These are phyloP conservation scores for Acidiella bohemica DNA, from an alignment of 495 filamentous ascomycete species.

Conservation along the genomic window DNA sequence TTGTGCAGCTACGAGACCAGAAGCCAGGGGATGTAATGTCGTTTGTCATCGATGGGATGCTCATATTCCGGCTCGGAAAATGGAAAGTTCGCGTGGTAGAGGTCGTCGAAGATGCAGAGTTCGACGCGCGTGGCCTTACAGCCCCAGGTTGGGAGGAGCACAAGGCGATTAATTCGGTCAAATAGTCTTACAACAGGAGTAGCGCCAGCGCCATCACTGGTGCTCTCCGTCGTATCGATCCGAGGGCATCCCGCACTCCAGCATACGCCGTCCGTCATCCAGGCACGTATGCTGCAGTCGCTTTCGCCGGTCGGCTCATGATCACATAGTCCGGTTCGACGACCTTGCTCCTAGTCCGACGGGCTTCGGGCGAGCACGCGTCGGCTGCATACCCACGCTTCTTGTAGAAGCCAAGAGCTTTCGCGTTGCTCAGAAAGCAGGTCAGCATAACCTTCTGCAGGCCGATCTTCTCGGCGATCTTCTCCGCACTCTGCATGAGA, in stretches of 20 bases:
- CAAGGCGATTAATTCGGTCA: no score
- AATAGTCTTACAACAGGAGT: no score
- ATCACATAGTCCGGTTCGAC: conserved; percentile 18
- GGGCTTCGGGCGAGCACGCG: conserved; percentile 9
- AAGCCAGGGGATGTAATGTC: conserved; percentile 28
- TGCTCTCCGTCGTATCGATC: no score
- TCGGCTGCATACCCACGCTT: conserved; percentile 47
- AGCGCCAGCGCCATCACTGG: no score
- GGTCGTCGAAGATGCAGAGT: conserved; percentile 52
- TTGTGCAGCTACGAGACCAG: conserved; percentile 5
- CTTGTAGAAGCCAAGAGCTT: conserved; percentile 51
- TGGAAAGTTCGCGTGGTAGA: conserved; percentile 63
- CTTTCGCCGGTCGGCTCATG: conserved; percentile 15
- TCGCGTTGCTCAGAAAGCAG: conserved; percentile 54
- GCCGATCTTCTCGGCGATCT: conserved; percentile 23
- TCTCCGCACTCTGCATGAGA: conserved; percentile 25
- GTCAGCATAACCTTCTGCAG: conserved; percentile 75
- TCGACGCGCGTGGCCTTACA: conserved; percentile 13
- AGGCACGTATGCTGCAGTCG: no score
- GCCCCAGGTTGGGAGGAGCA: conserved; percentile 17
- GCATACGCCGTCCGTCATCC: no score
- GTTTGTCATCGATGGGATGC: conserved; percentile 50
- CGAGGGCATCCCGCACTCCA: no score
- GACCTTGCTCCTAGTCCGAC: conserved; percentile 9
- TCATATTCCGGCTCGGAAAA: conserved; percentile 67